These are phyloP conservation scores for Kodamaea laetipori DNA, from an alignment of 805 yeast species.

Conservation along the genomic window DNA sequence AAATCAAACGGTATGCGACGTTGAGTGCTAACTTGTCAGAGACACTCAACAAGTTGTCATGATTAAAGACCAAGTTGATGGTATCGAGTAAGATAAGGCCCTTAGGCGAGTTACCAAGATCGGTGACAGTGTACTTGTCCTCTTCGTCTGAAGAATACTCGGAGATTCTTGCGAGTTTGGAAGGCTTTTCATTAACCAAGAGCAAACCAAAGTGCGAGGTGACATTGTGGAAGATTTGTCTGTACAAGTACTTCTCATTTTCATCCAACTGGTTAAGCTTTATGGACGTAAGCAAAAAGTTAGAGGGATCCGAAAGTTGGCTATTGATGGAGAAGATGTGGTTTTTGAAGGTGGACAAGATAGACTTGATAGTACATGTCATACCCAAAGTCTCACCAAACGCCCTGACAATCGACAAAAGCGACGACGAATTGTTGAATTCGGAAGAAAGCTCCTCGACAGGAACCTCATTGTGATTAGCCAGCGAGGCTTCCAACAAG, in stretches of 20 bases:
- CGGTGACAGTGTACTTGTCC: slow-evolving; percentile 10
- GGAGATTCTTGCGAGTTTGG: slow-evolving; percentile 5
- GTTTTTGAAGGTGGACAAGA: slow-evolving; percentile 34
- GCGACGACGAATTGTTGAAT: slow-evolving; percentile 31
- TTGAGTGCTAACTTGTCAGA: slow-evolving; percentile 38
- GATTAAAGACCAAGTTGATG: slow-evolving; percentile 31
- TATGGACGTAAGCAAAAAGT: slow-evolving; percentile 30
- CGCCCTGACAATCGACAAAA: slow-evolving; percentile 36
- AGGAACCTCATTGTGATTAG: slow-evolving; percentile 23
- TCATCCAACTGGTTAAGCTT: slow-evolving; percentile 23
- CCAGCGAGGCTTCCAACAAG: slow-evolving; percentile 61
- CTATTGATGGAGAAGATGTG: slow-evolving; percentile 35
- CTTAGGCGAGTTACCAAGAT: slow-evolving; percentile 11
- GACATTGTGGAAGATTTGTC: slow-evolving; percentile 28
- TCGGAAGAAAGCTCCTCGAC: slow-evolving; percentile 26
- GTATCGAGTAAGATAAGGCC: slow-evolving; percentile 19
- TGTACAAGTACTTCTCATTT: slow-evolving; percentile 26
- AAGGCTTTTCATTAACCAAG: slow-evolving; percentile 22
- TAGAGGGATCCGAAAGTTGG: slow-evolving; percentile 27
- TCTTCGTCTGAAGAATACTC: slow-evolving; percentile 12
- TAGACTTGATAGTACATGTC: slow-evolving; percentile 29
- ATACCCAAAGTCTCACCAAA: slow-evolving; percentile 36
- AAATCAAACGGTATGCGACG: slow-evolving; percentile 25
- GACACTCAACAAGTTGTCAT: slow-evolving; percentile 34
- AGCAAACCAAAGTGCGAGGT: slow-evolving; percentile 37